These are phyloP conservation scores for Biancaea sappan DNA, from an alignment of 306 rosid genomes.

Conservation along the genomic window DNA sequence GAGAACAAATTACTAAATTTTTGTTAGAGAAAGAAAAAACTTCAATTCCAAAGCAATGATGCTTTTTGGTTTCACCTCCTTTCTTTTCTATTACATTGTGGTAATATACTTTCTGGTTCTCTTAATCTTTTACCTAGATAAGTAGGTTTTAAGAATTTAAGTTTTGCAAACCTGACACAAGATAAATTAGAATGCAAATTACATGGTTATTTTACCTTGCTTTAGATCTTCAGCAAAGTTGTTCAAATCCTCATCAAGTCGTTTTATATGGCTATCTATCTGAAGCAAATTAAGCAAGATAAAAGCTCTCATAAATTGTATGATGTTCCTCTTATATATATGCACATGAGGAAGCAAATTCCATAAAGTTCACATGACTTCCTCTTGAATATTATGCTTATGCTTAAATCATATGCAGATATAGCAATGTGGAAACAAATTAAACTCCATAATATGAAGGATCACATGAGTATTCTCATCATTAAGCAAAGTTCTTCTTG, in stretches of 20 bases:
- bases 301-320: conserved; percentile 27
- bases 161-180: conserved; percentile 21
- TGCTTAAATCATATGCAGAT: neutral
- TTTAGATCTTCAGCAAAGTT: conserved; percentile 93
- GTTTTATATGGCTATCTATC: conserved; percentile 95
- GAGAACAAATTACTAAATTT: neutral
- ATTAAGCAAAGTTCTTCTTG: neutral
- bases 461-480: neutral
- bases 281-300: conserved; percentile 49
- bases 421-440: neutral
- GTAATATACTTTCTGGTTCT: neutral
- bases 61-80: conserved; percentile 14
- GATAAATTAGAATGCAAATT: conserved; percentile 31
- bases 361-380: conserved; percentile 8
- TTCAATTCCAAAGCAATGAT: neutral
- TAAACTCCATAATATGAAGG: neutral
- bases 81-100: conserved; percentile 10
- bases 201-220: conserved; percentile 65
- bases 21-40: neutral
- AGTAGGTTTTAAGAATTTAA: conserved; percentile 21
- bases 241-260: conserved; percentile 93
- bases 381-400: neutral
- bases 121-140: neutral
- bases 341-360: conserved; percentile 26
- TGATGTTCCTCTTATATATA: conserved; percentile 20